Base-by-base conservation (phyloP, 2,329 filamentous ascomycete species). In the Fusarium nisikadoi region DNA sequence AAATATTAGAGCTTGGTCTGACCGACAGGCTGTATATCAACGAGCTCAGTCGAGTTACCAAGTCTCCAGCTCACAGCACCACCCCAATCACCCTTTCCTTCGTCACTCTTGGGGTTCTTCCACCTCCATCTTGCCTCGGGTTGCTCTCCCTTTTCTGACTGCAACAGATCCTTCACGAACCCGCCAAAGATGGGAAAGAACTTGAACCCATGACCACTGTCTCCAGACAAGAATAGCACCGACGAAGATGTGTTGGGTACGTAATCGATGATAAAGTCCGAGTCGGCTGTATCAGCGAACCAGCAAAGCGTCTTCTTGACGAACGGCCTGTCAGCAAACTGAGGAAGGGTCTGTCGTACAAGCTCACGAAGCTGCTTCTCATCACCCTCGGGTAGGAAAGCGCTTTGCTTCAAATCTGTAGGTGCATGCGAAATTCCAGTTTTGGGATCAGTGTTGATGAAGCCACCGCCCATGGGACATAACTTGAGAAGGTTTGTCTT, bases 181-280 rank as follows among this genome's bases (percentile, higher is more conserved):
- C 80, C 77, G 0, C 89, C 88, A n/a, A 89, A 81, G 29, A 89
- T 84, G 0, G 88, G 89, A 52, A 91, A 85, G 85, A 91, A 88
- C 79, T 91, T 91, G 77, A 90, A 91, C 0, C 85, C 87, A 73
- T 91, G 89, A 0, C 88, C 89, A 3, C 88, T 91, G 73, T 91
- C 89, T 1, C 89, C 89, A 0, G 86, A 85, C 2, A 87, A 69
- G 0, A 89, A 75, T 5, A 91, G 77, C 5, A 90, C 81, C 0
- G 75, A 72, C 2, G 83, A 84, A 4, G 80, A 79, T 3, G 83
- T 86, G 2, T 80, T 77, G 0, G 89, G 89, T 2, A 91, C 85
- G 58, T 84, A 88, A 75, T 91, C 89, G 46, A 91, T 84, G 53
- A 89, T 84, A 70, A 86, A 91, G 50, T 91, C 87, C 1, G 88